A percentile compares a stretch with the other conserved stretches of the same genome.
phyloP scores from a whole-genome alignment of 2,329 filamentous ascomycete species.

The Fonsecaea monophora region DNA sequence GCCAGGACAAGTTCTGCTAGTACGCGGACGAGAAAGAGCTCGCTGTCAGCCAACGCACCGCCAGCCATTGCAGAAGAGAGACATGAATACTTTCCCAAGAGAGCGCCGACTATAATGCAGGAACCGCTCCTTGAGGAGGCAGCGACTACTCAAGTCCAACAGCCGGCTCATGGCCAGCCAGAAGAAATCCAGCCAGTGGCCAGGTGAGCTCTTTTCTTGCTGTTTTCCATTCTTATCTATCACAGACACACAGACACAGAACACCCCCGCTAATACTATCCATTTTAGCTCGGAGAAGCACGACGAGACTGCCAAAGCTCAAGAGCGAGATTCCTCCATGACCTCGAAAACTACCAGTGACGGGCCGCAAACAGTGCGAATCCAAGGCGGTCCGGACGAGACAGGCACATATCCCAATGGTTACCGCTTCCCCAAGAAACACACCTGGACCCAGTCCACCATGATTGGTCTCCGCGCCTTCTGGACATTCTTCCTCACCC shows the following conservation, averaged over 20 bases:
- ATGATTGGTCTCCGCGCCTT: constrained; percentile 44
- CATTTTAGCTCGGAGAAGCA: constrained; percentile 18
- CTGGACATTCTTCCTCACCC: constrained; percentile 70
- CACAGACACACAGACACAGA: background rate
- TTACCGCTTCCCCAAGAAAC: constrained; percentile 47
- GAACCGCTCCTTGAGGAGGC: constrained; percentile 23
- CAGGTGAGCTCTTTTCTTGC: constrained; percentile 8
- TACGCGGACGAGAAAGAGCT: constrained; percentile 36
- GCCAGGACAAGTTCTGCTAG: constrained; percentile 41
- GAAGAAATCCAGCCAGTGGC: constrained; percentile 25
- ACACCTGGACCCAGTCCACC: constrained; percentile 45
- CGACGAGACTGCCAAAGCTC: constrained; percentile 8
- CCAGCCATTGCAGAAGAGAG: constrained; percentile 34
- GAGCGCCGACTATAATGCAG: constrained; percentile 22
- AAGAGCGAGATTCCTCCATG: constrained; percentile 24
- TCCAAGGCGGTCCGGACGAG: constrained; percentile 41
- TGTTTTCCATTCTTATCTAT: background rate
- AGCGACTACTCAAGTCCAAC: constrained; percentile 7
- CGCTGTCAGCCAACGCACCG: constrained; percentile 21
- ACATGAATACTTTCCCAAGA: constrained; percentile 35
- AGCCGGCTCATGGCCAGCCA: constrained; percentile 8
- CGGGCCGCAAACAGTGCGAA: constrained; percentile 18
- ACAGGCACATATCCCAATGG: constrained; percentile 47
- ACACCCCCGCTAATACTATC: background rate
- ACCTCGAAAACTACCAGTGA: constrained; percentile 22